Percentiles rank a stretch among this genome's conserved stretches.
These are phyloP conservation scores for Sisymbrium irio DNA, from an alignment of 345 rosid species.

Conservation along the genomic window DNA sequence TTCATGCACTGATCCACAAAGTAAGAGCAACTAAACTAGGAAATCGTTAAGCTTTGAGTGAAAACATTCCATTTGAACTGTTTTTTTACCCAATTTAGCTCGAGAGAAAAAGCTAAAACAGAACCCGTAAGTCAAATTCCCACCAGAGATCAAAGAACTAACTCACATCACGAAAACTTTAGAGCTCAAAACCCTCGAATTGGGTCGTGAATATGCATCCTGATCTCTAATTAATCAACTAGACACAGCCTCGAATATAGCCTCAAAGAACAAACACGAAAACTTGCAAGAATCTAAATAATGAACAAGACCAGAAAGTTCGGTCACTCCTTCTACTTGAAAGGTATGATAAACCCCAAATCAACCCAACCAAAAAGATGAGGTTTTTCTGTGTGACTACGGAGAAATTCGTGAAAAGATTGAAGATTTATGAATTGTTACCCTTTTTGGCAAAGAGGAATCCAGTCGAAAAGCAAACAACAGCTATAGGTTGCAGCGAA, in stretches of 20 bases:
- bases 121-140: constrained; percentile 13
- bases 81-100: not conserved
- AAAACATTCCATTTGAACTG: constrained; percentile 7
- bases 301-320: constrained; percentile 20
- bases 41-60: constrained; percentile 8
- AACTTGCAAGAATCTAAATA: constrained; percentile 8
- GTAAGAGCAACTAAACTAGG: constrained; percentile 6
- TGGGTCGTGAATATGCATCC: not conserved
- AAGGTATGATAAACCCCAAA: not conserved
- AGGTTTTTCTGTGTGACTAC: not conserved
- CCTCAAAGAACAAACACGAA: not conserved
- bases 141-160: constrained; percentile 18
- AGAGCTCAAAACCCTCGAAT: constrained; percentile 18
- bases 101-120: not conserved
- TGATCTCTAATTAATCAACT: not conserved
- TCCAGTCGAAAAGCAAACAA: constrained; percentile 20
- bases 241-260: not conserved
- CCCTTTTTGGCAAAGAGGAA: constrained; percentile 19
- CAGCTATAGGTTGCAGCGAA: constrained; percentile 29
- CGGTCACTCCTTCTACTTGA: not conserved
- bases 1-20: constrained; percentile 23
- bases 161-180: constrained; percentile 9
- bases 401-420: not conserved
- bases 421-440: not conserved
- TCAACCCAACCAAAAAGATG: constrained; percentile 2